phyloP scores from a whole-genome alignment of 768 basidiomycete species.

The Xanthoconium purpureum region DNA sequence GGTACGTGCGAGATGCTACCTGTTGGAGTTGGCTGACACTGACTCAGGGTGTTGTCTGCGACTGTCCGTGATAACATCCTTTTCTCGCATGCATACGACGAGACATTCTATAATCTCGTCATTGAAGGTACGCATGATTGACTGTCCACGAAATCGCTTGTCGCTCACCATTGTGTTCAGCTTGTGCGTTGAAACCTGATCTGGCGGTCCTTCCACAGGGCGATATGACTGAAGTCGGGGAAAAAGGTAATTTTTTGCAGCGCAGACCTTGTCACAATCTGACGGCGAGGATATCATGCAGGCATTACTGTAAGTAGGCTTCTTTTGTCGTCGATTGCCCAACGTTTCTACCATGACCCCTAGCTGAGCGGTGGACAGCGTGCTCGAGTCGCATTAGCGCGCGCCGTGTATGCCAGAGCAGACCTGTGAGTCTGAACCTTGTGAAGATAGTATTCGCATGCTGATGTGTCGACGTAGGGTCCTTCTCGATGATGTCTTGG shows the following conservation, averaged over 20 bases:
- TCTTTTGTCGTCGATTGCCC: background rate
- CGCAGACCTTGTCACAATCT: background rate
- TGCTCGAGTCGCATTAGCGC: slow-evolving; percentile 78
- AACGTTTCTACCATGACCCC: slow-evolving; percentile 10
- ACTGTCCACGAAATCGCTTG: background rate
- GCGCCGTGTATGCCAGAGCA: slow-evolving; percentile 88
- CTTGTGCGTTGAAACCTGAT: slow-evolving; percentile 85
- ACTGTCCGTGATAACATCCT: slow-evolving; percentile 88
- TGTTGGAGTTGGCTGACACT: background rate
- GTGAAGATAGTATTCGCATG: background rate
- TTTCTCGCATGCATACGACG: slow-evolving; percentile 88
- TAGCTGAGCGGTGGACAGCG: slow-evolving; percentile 83
- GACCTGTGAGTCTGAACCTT: slow-evolving; percentile 57
- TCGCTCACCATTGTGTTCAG: slow-evolving; percentile 30
- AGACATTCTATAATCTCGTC: slow-evolving; percentile 77
- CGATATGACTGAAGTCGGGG: slow-evolving; percentile 82
- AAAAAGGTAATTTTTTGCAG: slow-evolving; percentile 55
- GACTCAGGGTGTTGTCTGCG: slow-evolving; percentile 72
- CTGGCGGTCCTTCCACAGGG: slow-evolving; percentile 75
- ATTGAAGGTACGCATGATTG: slow-evolving; percentile 55
- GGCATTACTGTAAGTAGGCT: slow-evolving; percentile 54
- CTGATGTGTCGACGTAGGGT: slow-evolving; percentile 38
- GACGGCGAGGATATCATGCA: slow-evolving; percentile 13
- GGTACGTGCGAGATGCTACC: slow-evolving; percentile 41
- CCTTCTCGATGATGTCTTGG: slow-evolving; percentile 87